A percentile compares a stretch with the other conserved stretches of the same genome.
phyloP scores from a whole-genome alignment of 495 filamentous ascomycete genomes.

The Aspergillus leporis region DNA sequence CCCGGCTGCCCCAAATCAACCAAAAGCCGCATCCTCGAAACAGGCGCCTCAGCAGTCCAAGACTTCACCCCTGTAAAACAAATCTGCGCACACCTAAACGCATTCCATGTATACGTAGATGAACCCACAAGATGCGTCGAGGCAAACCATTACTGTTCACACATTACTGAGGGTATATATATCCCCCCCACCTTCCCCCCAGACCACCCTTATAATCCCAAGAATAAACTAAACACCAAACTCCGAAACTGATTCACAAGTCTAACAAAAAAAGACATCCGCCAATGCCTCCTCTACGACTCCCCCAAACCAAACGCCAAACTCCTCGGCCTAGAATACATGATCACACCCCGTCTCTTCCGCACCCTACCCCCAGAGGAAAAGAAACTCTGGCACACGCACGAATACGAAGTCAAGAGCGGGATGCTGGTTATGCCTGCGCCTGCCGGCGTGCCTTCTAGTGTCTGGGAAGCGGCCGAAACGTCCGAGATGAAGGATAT shows the following conservation, averaged over 20 bases:
- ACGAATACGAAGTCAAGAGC: conserved; percentile 85
- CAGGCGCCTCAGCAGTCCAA: conserved; percentile 61
- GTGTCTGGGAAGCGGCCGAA: conserved; percentile 74
- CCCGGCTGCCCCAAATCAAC: conserved; percentile 52
- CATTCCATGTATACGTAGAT: conserved; percentile 77
- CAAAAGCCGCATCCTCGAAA: conserved; percentile 64
- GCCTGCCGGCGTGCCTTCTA: conserved; percentile 53
- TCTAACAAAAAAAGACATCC: conserved; percentile 48
- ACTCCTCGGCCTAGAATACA: conserved; percentile 88
- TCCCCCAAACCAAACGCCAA: conserved; percentile 61
- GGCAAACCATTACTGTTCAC: conserved; percentile 83
- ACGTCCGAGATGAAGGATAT: conserved; percentile 77
- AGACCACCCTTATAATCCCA: not conserved
- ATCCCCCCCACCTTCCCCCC: conserved; percentile 1
- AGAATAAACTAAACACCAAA: conserved; percentile 1
- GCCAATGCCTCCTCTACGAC: conserved; percentile 89
- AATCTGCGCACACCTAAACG: conserved; percentile 83
- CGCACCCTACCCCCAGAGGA: conserved; percentile 63
- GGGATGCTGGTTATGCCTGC: conserved; percentile 86
- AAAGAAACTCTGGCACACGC: conserved; percentile 74
- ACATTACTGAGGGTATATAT: conserved; percentile 63
- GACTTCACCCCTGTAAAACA: conserved; percentile 73
- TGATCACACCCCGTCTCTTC: conserved; percentile 76
- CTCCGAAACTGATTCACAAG: not conserved
- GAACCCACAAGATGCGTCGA: conserved; percentile 70